Evolutionary conservation across 768 basidiomycete genomes (phyloP).

Genomic region (Kwoniella europaea): DNA sequence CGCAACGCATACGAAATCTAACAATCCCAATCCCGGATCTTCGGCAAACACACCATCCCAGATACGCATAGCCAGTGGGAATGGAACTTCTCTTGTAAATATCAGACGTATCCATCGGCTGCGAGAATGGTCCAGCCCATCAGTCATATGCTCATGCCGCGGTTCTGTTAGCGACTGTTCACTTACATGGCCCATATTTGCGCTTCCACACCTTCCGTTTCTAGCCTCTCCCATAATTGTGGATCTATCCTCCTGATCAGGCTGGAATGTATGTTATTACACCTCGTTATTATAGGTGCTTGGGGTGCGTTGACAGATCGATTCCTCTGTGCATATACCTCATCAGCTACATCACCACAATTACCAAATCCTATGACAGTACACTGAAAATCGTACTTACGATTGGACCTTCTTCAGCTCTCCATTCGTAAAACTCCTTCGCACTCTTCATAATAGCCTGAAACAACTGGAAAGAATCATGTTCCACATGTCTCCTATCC

Average conservation of each 20-base stretch:
- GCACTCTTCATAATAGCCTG: constrained; percentile 75
- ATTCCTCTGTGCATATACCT: constrained; percentile 56
- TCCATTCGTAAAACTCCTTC: constrained; percentile 72
- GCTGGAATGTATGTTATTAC: constrained; percentile 76
- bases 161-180: background rate
- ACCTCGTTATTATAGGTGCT: constrained; percentile 83
- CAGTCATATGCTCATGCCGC: no score
- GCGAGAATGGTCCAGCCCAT: background rate
- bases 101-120: constrained; percentile 93
- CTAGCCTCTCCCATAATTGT: constrained; percentile 73
- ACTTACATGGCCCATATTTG: constrained; percentile 95
- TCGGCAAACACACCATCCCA: constrained; percentile 96
- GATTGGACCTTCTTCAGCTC: constrained; percentile 48
- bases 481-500: constrained; percentile 56
- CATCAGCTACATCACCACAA: constrained; percentile 70
- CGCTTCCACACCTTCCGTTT: constrained; percentile 83
- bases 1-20: constrained; percentile 86
- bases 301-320: constrained; percentile 53
- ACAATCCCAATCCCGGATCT: constrained; percentile 75
- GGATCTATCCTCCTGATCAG: constrained; percentile 80
- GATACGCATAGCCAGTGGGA: constrained; percentile 79
- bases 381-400: constrained; percentile 61
- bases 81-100: constrained; percentile 88
- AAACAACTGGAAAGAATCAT: constrained; percentile 88
- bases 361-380: constrained; percentile 69